Evolutionary conservation across 2,329 filamentous ascomycete species (phyloP), one percentile per base, ranked within the genome.

Genomic region (Chaetomiaceae sp.): DNA sequence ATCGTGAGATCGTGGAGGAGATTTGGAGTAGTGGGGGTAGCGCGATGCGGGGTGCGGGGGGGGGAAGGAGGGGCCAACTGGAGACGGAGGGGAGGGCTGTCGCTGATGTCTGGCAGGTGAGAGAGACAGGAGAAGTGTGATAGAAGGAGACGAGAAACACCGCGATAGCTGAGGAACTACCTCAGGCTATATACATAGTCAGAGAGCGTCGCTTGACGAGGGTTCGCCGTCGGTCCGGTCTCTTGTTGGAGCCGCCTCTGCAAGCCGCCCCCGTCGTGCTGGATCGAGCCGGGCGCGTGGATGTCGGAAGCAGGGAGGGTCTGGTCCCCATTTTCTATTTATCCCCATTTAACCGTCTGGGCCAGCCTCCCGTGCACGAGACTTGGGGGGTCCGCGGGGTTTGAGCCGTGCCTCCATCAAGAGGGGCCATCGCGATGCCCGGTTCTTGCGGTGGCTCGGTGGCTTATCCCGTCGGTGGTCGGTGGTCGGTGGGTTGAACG

Each of bases 311-410:
- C 42, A 35, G 41, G 48, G 40, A 42, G 27, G n/a, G 35, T 41
- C 46, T 41, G 45, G 52, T 48, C 42, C 22, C 55, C 50, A 51
- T 55, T 52, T 41, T 36, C 52, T 50, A 63, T 65, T 65, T 65
- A 65, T 61, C 63, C 62, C 56, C 57, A 65, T 65, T 65, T 65
- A 65, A 55, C 63, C 63, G 63, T 49, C n/a, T 46, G 41, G 48
- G 52, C 51, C 48, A 46, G 38, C 35, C 41, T 49, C 41, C 54
- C 50, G 51, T 38, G 17, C 42, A 43, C 30, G 26, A 29, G 45
- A 45, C 50, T 52, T 50, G 47, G 53, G 51, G 49, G 47, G 48
- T 50, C 44, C 46, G 48, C 45, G 55, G 51, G 38, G 45, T 18
- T 27, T 30, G 33, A 46, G 43, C 40, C 42, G 45, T 24, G 39